A percentile compares a stretch with the other conserved stretches of the same genome.
Conservation (phyloP, 2,329 filamentous ascomycete genomes). For the Aspergillus quadricinctus region DNA sequence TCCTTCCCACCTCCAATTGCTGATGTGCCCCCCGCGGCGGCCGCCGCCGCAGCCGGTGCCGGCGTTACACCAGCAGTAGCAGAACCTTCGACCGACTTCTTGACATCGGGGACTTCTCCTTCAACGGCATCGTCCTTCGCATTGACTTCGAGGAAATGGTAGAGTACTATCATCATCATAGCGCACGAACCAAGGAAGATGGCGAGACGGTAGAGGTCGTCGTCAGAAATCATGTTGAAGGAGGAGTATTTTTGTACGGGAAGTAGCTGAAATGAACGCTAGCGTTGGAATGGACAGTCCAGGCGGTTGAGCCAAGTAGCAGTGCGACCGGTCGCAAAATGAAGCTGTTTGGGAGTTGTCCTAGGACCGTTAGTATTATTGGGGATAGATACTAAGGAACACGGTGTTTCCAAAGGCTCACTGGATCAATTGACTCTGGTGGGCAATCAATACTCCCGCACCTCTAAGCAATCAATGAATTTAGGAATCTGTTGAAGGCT, state of each 20-base stretch:
- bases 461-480: not conserved
- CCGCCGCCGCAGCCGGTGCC: slow-evolving; percentile 6
- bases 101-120: slow-evolving; percentile 4
- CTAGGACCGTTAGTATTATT: not conserved
- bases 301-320: not conserved
- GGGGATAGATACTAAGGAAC: not conserved
- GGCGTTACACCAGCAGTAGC: slow-evolving; percentile 3
- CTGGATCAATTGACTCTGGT: not conserved
- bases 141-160: slow-evolving; percentile 96
- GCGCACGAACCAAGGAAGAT: slow-evolving; percentile 86
- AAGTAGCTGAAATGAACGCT: not conserved
- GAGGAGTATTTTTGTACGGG: not conserved
- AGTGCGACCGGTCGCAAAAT: not conserved
- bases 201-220: slow-evolving; percentile 83
- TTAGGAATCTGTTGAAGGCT: not conserved
- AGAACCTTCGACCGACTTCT: slow-evolving; percentile 9
- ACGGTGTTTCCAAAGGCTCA: not conserved
- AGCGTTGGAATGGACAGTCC: not conserved
- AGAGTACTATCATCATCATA: slow-evolving; percentile 89
- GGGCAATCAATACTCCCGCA: not conserved
- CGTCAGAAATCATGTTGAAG: slow-evolving; percentile 85
- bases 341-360: not conserved
- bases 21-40: slow-evolving; percentile 14
- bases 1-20: slow-evolving; percentile 11
- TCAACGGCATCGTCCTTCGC: slow-evolving; percentile 51